Base-by-base conservation (phyloP, 2,329 filamentous ascomycete genomes). In the Talaromyces funiculosus region DNA sequence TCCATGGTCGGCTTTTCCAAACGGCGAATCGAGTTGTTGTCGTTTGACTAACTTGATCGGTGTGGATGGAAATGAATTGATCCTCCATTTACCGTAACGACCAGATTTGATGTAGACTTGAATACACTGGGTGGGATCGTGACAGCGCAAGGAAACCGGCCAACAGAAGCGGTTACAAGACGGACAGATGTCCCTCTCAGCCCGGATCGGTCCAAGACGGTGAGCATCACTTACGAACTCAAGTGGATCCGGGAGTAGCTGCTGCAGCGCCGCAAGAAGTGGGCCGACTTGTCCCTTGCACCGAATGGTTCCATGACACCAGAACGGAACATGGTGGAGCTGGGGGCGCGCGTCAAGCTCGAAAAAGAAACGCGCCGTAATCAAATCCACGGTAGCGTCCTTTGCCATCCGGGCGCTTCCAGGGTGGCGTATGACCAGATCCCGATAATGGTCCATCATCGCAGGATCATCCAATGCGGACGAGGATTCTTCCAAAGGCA, bases 1-100 rank as follows among this genome's bases (percentile, higher is more conserved):
- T 53, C 61, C 59, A 61, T 67, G 63, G 43, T 63, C 49, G 3
- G 49, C 49, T 12, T 53, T 57, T 37, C 65, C 56, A 63, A 68
- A 67, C 12, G 53, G 37, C 6, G 56, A 38, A 16, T 53, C 8
- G 0, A 67, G 53, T 22, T 57, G 45, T 49, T 67, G 49, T 7
- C 33, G 40, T 18, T 47, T 57, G 16, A 57, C 51, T 38, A 67
- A 57, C 2, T 56, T 63, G 9, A 24, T 53, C 12, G 66, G 18
- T 38, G 22, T 64, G 1, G 53, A 60, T 29, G 58, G 67, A 42
- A 68, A 68, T 3, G 64, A 62, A 12, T 63, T 60, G 26, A 67
- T 65, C 29, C 63, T 62, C 64, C 56, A 68, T 12, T 56, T 40
- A 33, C 51, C 55, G 26, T 66, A 63, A 1, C 43, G 43, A 37